phyloP scores from a whole-genome alignment of 2,329 filamentous ascomycete genomes.

The Arachnopeziza araneosa region DNA sequence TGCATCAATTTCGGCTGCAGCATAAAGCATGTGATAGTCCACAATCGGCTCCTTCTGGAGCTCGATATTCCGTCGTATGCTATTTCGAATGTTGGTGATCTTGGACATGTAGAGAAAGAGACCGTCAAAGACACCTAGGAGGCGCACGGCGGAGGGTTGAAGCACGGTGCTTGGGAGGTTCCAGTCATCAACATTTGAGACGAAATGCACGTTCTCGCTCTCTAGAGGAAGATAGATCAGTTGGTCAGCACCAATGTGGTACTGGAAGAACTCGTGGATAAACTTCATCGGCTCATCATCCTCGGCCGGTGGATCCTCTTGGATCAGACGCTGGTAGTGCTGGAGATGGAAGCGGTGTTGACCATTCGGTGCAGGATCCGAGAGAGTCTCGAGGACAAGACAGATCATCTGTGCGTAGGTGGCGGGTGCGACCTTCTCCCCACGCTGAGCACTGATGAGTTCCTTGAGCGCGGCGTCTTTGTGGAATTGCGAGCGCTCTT shows the following conservation, averaged over 20 bases:
- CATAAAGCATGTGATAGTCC: slow-evolving; percentile 66
- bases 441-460: slow-evolving; percentile 44
- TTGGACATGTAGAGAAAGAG: slow-evolving; percentile 73
- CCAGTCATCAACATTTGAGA: slow-evolving; percentile 20
- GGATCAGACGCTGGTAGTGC: slow-evolving; percentile 69
- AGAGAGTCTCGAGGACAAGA: slow-evolving; percentile 51
- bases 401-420: slow-evolving; percentile 60
- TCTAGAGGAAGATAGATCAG: slow-evolving; percentile 42
- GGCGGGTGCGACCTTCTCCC: slow-evolving; percentile 45
- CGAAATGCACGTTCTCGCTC: slow-evolving; percentile 27
- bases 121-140: slow-evolving; percentile 78
- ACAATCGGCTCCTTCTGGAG: slow-evolving; percentile 60
- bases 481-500: slow-evolving; percentile 49
- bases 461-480: slow-evolving; percentile 49
- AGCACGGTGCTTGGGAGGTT: slow-evolving; percentile 21
- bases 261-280: slow-evolving; percentile 74
- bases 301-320: slow-evolving; percentile 47
- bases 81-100: slow-evolving; percentile 72
- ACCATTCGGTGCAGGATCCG: slow-evolving; percentile 52
- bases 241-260: slow-evolving; percentile 66
- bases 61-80: slow-evolving; percentile 62
- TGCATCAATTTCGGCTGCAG: slow-evolving; percentile 69
- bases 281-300: slow-evolving; percentile 68
- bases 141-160: slow-evolving; percentile 33
- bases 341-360: slow-evolving; percentile 76